These are phyloP conservation scores for Ephemerocybe angulata DNA, from an alignment of 768 basidiomycete genomes.

Conservation along the genomic window DNA sequence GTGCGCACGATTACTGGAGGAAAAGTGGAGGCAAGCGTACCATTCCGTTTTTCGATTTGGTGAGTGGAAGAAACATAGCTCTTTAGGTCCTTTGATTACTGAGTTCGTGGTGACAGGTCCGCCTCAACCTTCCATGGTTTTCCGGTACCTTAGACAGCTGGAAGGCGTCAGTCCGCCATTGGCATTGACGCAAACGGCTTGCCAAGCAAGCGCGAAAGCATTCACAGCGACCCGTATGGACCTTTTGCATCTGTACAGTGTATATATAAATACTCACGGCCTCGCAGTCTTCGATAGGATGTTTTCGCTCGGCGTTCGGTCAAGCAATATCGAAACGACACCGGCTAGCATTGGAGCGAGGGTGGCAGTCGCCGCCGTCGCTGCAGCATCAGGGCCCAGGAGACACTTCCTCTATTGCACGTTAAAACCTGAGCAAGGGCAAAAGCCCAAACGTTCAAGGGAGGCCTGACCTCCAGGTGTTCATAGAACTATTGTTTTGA, in stretches of 20 bases:
- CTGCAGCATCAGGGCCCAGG: conserved; percentile 64
- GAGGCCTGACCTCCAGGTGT: not conserved
- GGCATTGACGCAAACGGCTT: conserved; percentile 78
- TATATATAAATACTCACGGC: not conserved
- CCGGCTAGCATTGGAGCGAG: conserved; percentile 50
- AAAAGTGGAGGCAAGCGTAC: conserved; percentile 92
- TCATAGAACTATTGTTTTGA: no score
- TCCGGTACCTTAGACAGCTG: conserved; percentile 83
- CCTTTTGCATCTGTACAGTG: conserved; percentile 6
- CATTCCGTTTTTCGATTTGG: conserved; percentile 85
- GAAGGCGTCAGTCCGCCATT: conserved; percentile 90
- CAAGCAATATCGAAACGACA: conserved; percentile 62
- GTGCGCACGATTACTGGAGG: conserved; percentile 84
- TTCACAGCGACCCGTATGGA: conserved; percentile 80
- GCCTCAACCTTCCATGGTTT: conserved; percentile 89
- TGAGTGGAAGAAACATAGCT: conserved; percentile 26
- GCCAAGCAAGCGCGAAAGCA: conserved; percentile 85
- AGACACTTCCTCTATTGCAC: conserved; percentile 84
- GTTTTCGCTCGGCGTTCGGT: conserved; percentile 84
- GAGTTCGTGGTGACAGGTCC: conserved; percentile 45
- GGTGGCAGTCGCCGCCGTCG: conserved; percentile 61
- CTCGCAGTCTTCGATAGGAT: conserved; percentile 78
- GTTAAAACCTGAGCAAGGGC: conserved; percentile 59
- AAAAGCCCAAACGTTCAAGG: conserved; percentile 33
- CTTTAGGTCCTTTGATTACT: conserved; percentile 4